Evolutionary conservation across 148 eudicot species (phyloP).

Genomic region (Salicornia ramosissima): DNA sequence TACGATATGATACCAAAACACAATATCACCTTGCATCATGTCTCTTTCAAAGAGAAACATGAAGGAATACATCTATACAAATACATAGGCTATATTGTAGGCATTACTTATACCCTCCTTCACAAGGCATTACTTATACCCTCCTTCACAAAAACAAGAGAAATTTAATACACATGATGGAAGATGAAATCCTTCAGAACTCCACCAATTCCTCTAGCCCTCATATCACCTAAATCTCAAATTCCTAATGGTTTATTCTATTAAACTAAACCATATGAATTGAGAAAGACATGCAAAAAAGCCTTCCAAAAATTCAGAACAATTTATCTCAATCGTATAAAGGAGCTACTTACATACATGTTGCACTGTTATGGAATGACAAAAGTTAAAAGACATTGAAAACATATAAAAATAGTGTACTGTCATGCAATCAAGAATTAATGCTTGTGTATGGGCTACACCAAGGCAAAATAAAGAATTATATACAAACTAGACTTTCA

Average conservation of each 20-base stretch:
- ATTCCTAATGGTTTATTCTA: too few relatives aligned
- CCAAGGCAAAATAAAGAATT: background rate
- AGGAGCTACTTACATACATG: background rate
- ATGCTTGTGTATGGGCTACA: background rate
- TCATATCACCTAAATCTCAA: too few relatives aligned
- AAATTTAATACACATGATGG: too few relatives aligned
- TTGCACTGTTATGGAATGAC: background rate
- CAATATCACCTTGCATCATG: background rate
- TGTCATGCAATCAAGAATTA: background rate
- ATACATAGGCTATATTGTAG: too few relatives aligned
- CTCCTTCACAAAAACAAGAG: too few relatives aligned
- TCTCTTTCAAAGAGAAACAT: background rate
- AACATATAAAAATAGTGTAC: background rate
- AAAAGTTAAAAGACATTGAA: background rate
- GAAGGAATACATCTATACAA: background rate
- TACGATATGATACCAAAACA: background rate
- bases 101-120: too few relatives aligned
- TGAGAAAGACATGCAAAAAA: background rate
- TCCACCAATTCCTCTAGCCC: too few relatives aligned
- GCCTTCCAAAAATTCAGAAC: background rate
- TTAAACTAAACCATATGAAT: background rate
- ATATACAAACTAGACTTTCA: background rate
- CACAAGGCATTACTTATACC: too few relatives aligned
- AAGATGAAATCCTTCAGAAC: too few relatives aligned
- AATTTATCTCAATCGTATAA: background rate